These are phyloP conservation scores for Barnettozyma siamensis DNA, from an alignment of 805 yeast genomes.

Conservation along the genomic window DNA sequence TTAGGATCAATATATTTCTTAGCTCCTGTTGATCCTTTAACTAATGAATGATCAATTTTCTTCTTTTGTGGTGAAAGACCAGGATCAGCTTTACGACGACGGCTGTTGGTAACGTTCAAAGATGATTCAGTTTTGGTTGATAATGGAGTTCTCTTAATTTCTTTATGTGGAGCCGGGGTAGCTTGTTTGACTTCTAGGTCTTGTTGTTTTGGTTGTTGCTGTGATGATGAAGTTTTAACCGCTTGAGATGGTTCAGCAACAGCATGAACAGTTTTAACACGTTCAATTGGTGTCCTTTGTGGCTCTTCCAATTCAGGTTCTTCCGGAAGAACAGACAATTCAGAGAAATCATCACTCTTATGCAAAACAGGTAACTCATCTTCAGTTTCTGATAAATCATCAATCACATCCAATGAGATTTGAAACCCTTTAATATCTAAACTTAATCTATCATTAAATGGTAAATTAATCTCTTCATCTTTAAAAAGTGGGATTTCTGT, in stretches of 20 bases:
- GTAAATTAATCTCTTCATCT: constrained; percentile 60
- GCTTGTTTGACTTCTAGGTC: not conserved
- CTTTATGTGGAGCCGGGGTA: not conserved
- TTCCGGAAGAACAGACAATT: constrained; percentile 5
- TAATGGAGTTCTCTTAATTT: constrained; percentile 10
- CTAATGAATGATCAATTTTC: constrained; percentile 15
- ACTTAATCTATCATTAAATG: constrained; percentile 53
- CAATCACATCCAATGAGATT: constrained; percentile 43
- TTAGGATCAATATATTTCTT: constrained; percentile 12
- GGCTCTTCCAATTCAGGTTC: not conserved
- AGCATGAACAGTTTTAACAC: constrained; percentile 1
- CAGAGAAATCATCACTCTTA: constrained; percentile 5
- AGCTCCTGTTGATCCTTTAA: not conserved
- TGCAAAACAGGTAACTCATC: constrained; percentile 28
- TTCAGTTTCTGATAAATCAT: constrained; percentile 37
- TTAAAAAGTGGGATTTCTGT: constrained; percentile 47
- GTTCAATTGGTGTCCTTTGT: constrained; percentile 5
- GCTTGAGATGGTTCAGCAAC: too few species aligned
- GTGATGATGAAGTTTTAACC: too few species aligned
- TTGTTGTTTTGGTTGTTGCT: not conserved
- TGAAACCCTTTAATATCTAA: constrained; percentile 70
- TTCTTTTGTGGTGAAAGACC: constrained; percentile 27
- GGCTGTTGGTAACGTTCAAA: constrained; percentile 12
- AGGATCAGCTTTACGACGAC: constrained; percentile 29
- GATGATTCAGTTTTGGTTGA: constrained; percentile 13